These are phyloP conservation scores for Crotalaria pallida DNA, from an alignment of 306 rosid species.

Conservation along the genomic window DNA sequence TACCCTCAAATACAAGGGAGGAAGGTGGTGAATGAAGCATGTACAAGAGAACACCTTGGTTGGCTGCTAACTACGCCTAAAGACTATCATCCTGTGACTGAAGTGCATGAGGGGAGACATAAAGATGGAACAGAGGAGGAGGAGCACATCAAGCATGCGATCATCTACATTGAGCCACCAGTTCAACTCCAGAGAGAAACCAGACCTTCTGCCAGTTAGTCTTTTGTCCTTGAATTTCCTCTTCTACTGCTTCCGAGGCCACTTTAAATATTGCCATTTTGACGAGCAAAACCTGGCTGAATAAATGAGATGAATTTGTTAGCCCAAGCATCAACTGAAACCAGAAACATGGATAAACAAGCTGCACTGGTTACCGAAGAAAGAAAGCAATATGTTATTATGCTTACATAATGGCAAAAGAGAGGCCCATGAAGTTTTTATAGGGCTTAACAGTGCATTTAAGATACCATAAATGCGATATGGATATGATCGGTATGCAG, in stretches of 20 bases:
- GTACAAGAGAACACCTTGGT: background rate
- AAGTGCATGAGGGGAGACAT: background rate
- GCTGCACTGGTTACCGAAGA: conserved; percentile 31
- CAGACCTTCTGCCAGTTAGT: background rate
- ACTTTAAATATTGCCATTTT: conserved; percentile 48
- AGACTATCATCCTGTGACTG: no score
- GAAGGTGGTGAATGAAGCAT: conserved; percentile 3
- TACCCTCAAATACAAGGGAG: background rate
- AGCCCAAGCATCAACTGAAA: conserved; percentile 22
- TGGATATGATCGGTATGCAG: no score
- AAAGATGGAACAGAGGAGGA: conserved; percentile 21
- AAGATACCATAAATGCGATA: background rate
- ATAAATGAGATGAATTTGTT: conserved; percentile 18
- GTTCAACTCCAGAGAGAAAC: background rate
- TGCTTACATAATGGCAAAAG: conserved; percentile 1
- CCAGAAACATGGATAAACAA: conserved; percentile 33
- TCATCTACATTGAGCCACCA: conserved; percentile 21
- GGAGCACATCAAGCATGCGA: conserved; percentile 1
- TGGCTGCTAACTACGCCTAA: conserved; percentile 8
- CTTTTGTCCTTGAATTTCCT: conserved; percentile 5
- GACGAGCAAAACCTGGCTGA: conserved; percentile 97
- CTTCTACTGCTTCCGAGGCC: conserved; percentile 13
- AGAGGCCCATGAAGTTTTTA: background rate
- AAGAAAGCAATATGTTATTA: background rate
- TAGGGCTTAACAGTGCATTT: background rate